Base-by-base conservation (phyloP, 441 rosid species). In the Eutrema salsugineum region DNA sequence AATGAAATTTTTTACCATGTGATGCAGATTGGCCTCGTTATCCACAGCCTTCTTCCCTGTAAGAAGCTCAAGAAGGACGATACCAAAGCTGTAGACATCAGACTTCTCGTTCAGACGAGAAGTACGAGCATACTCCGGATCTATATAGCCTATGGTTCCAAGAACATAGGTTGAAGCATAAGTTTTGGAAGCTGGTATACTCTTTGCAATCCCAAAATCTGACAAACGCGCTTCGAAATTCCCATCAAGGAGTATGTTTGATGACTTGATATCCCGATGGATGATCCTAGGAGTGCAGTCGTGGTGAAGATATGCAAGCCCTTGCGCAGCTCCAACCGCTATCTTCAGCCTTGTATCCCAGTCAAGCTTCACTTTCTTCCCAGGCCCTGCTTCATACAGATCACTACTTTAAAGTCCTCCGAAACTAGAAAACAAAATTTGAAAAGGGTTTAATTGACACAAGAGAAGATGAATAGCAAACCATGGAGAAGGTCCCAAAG, bases 401-500 rank as follows among this genome's bases (percentile, higher is more conserved):
- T 8, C 50, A 30, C 30, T 12, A 63, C 36, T 5, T 48, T 16
- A 4, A 28, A 6, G 30, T 46, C 61, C 15, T 30, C 28, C 33
- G 46, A 24, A 24, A 33, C 36, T 17, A 48, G 20, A 17, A 50
- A 39, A 10, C 53, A 6, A 3, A 48, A 24, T 11, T 12, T 16
- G 27, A 56, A 9, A 44, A 80, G 83, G 54, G 46, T 16, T 20
- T 22, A 55, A 46, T 1, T 8, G n/a, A 33, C 47, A 0, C 3
- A 15, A 56, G 24, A 56, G 33, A 56, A 27, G 24, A 51, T 22
- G 48, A 64, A 36, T 30, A 43, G 17, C 63, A 10, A 65, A 91
- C 99, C 99, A 63, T 94, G 99, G 47, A 94, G 93, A 58, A 92
- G 94, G 84, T 94, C 98, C 97, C 97, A 94, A 1, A 94, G 82